phyloP scores from a whole-genome alignment of 768 basidiomycete genomes.

The Lyophyllum atratum region DNA sequence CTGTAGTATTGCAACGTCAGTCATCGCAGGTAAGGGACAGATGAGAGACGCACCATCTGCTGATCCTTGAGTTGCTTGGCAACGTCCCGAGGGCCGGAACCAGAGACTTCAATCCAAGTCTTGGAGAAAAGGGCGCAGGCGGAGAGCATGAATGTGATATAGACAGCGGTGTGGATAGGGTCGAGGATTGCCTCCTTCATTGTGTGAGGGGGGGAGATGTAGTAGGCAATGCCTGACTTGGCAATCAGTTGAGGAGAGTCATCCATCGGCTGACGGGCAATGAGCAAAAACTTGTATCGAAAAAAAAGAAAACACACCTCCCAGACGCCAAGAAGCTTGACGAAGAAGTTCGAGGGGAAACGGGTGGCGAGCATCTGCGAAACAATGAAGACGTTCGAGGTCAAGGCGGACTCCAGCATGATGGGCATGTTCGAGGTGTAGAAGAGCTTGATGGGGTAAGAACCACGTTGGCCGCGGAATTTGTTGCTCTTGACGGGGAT shows the following conservation, averaged over 20 bases:
- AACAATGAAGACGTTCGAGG: constrained; percentile 93
- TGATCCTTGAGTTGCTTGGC: constrained; percentile 99
- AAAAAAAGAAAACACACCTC: constrained; percentile 61
- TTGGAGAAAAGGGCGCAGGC: constrained; percentile 98
- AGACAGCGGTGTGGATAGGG: constrained; percentile 90
- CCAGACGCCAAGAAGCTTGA: constrained; percentile 94
- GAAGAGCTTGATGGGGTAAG: constrained; percentile 97
- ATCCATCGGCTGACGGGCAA: constrained; percentile 73
- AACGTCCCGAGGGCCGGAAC: constrained; percentile 92
- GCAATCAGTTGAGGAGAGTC: constrained; percentile 93
- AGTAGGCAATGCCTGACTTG: constrained; percentile 91
- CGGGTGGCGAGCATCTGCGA: constrained; percentile 92
- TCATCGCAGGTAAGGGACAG: background rate
- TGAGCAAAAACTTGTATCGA: background rate
- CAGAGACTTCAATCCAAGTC: constrained; percentile 99
- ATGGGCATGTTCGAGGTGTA: constrained; percentile 99
- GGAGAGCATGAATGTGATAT: constrained; percentile 89
- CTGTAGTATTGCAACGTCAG: constrained; percentile 28
- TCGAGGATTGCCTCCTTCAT: constrained; percentile 85
- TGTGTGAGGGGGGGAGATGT: constrained; percentile 98
- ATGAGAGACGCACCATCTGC: constrained; percentile 71
- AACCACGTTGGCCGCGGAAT: constrained; percentile 94
- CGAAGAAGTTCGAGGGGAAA: constrained; percentile 90
- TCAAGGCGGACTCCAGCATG: constrained; percentile 95
- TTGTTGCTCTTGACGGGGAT: constrained; percentile 97